Percentiles rank a stretch among this genome's conserved stretches.
Evolutionary conservation across 78 protist species (phyloP).

Genomic region (Dictyostelium purpureum): DNA sequence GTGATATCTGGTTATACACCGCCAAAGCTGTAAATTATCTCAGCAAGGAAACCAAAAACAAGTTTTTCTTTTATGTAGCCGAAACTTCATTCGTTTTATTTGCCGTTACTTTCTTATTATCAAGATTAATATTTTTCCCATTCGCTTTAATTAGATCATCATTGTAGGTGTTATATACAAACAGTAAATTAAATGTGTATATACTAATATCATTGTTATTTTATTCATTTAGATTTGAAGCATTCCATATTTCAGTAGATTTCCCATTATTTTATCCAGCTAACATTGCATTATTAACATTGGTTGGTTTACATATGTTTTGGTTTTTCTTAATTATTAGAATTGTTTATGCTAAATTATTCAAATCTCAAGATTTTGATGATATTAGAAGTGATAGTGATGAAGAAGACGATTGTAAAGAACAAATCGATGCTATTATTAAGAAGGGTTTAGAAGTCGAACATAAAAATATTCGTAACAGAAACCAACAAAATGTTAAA

Average conservation of each 20-base stretch:
- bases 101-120: constrained; percentile 33
- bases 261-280: constrained; percentile 73
- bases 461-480: neutral
- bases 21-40: constrained; percentile 64
- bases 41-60: constrained; percentile 35
- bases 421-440: no score
- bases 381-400: constrained; percentile 71
- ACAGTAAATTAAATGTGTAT: neutral
- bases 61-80: neutral
- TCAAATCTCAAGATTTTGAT: constrained; percentile 24
- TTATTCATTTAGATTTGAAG: constrained; percentile 71
- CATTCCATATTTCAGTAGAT: constrained; percentile 49
- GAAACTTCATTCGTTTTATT: constrained; percentile 23
- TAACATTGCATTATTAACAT: constrained; percentile 41
- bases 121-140: constrained; percentile 61
- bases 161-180: constrained; percentile 12
- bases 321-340: constrained; percentile 63
- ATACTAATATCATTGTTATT: no score
- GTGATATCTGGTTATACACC: constrained; percentile 58
- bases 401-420: constrained; percentile 43
- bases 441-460: constrained; percentile 26
- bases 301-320: constrained; percentile 35
- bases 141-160: constrained; percentile 46
- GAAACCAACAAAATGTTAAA: no score
- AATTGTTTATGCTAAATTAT: constrained; percentile 27